Evolutionary conservation across 352 stramenopile genomes (phyloP), one percentile per base, ranked within the genome.

Genomic region (Achlya hypogyna): DNA sequence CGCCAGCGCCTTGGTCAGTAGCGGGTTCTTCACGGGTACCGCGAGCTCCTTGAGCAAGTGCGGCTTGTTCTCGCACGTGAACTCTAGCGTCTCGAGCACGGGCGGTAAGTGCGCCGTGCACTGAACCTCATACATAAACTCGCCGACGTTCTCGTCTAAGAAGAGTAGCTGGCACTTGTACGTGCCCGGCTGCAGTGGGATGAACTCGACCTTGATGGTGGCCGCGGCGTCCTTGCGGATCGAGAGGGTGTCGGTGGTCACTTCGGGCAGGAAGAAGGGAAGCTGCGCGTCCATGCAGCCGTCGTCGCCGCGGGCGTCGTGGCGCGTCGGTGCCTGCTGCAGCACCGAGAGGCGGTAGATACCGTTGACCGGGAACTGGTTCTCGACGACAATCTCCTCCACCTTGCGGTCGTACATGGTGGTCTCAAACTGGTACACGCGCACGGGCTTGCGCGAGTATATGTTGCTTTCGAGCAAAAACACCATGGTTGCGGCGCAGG

Each of bases 91-190:
- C 53, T 96, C 89, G 5, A 89, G 70, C 53, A 71, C 81, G 1
- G 72, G 45, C 2, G 93, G 93, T 4, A 97, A 74, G 28, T 82
- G 83, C 5, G 91, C 88, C 1, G 83, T 78, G 0, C 77, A 91
- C 23, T 90, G 75, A 2, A 98, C 73, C 64, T 98, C 89, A 63
- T 97, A 96, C 53, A 95, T 78, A 60, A 98, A 98, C 64, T 98
- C 91, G n/a, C 93, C 94, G 2, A 96, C 78, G 20, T 89, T 88
- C 38, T 97, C 84, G 53, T 98, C 89, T 22, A 97, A 42, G 22
- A 98, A 93, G 0, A 97, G 72, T 5, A 98, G 51, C 58, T 96
- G 86, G 54, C 87, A 97, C 25, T 81, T 84, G 78, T 96, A 98
- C 31, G 78, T 81, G 0, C 94, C 94, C 10, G 90, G 86, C 5